Evolutionary conservation across 2,329 filamentous ascomycete genomes (phyloP).

Genomic region (Helminthosporium solani): DNA sequence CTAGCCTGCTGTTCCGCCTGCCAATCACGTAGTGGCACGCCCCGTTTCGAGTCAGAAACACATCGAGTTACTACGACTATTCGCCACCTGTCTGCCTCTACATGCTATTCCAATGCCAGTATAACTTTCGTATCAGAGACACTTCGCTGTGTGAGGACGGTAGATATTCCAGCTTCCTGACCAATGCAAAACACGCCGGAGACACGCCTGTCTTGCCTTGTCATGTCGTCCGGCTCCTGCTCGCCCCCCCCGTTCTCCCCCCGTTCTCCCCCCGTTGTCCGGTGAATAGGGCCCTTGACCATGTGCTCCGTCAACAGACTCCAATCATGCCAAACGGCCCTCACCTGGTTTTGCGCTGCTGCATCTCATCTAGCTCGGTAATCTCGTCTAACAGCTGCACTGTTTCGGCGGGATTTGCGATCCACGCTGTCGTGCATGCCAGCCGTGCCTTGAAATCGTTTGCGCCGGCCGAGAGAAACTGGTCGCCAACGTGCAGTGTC

Average conservation of each 20-base stretch:
- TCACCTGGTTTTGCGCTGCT: constrained; percentile 40
- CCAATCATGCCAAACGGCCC: too few species aligned
- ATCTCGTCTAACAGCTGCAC: constrained; percentile 87
- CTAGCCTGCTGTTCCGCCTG: constrained; percentile 5
- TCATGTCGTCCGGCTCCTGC: background rate
- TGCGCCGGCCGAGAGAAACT: constrained; percentile 83
- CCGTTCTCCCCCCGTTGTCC: background rate
- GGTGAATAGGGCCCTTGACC: background rate
- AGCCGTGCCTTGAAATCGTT: constrained; percentile 97
- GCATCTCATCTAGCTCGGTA: constrained; percentile 45
- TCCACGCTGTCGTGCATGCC: constrained; percentile 95
- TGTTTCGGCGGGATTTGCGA: constrained; percentile 88
- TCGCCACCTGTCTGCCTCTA: background rate
- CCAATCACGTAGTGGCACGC: constrained; percentile 10
- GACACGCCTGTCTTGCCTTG: background rate
- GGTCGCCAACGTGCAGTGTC: constrained; percentile 91
- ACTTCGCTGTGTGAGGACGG: background rate
- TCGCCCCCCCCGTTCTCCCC: background rate
- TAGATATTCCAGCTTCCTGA: background rate
- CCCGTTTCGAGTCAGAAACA: constrained; percentile 8
- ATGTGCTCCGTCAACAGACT: background rate
- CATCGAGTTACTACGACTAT: constrained; percentile 6
- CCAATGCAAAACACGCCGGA: constrained; percentile 4
- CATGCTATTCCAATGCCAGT: constrained; percentile 7
- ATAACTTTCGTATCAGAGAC: constrained; percentile 4